A percentile compares a stretch with the other conserved stretches of the same genome.
Evolutionary conservation across 768 basidiomycete genomes (phyloP).

Genomic region (Xerocomellus amylosporus): DNA sequence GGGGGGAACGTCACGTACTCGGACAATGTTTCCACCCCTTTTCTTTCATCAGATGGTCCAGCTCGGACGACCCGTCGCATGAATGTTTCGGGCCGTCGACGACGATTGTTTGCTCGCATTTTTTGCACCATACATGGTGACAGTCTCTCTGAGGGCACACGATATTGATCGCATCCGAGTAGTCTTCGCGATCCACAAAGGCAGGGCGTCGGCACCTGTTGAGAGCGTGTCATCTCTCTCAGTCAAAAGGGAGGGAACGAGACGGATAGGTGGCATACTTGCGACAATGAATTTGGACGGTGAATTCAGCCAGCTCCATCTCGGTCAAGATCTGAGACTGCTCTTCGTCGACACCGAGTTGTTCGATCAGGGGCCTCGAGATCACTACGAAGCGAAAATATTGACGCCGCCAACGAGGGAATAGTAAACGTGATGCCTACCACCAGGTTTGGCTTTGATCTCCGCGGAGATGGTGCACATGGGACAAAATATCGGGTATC

Average conservation of each 20-base stretch:
- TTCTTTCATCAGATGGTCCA: conserved; percentile 48
- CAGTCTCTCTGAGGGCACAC: conserved; percentile 51
- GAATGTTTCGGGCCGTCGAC: conserved; percentile 44
- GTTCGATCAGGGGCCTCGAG: conserved; percentile 38
- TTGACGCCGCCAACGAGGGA: background rate
- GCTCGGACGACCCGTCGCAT: conserved; percentile 57
- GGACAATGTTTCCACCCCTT: conserved; percentile 68
- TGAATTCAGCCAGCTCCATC: conserved; percentile 45
- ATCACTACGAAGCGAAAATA: conserved; percentile 32
- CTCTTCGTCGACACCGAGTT: conserved; percentile 44
- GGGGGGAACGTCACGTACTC: conserved; percentile 32
- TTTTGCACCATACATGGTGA: conserved; percentile 57
- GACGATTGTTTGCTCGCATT: conserved; percentile 44
- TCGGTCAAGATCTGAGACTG: conserved; percentile 43
- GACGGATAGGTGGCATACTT: conserved; percentile 34
- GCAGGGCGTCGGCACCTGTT: conserved; percentile 48
- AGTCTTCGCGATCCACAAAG: conserved; percentile 51
- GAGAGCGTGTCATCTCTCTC: background rate
- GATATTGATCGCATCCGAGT: conserved; percentile 38
- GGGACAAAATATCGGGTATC: conserved; percentile 63
- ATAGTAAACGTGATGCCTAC: conserved; percentile 22
- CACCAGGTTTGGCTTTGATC: conserved; percentile 25
- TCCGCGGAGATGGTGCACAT: conserved; percentile 40
- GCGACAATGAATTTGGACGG: conserved; percentile 47
- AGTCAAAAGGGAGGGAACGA: background rate